Percentiles rank a stretch among this genome's conserved stretches.
phyloP scores from a whole-genome alignment of 1,284 basidiomycete species.

The Trametes hirsuta region DNA sequence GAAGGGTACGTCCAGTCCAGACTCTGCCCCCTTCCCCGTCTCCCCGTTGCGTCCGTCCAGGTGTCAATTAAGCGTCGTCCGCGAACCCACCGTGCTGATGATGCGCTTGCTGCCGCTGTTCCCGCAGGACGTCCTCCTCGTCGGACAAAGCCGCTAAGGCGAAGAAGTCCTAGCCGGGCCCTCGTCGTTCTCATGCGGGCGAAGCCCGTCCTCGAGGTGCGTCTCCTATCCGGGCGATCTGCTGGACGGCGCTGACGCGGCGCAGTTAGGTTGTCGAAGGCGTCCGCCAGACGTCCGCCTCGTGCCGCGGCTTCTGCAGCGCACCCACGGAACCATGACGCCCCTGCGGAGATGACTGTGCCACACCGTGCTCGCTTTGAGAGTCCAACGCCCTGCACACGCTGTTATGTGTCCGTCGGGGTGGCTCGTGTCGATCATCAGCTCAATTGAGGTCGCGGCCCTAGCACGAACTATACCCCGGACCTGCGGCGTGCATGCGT shows the following conservation, averaged over 20 bases:
- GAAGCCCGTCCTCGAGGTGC: conserved; percentile 1
- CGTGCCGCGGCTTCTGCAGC: conserved; percentile 6
- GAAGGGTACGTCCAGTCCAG: conserved; percentile 46
- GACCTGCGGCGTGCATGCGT: not conserved
- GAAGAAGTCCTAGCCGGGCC: conserved; percentile 24
- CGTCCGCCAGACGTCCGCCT: conserved; percentile 1
- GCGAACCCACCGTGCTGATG: not conserved
- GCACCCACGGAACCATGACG: not conserved
- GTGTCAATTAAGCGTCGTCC: not conserved
- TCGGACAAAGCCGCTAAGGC: conserved; percentile 24
- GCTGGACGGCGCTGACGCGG: not conserved
- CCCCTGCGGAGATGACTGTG: conserved; percentile 1
- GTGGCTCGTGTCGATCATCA: not conserved
- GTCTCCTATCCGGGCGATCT: conserved; percentile 3
- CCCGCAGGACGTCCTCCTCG: conserved; percentile 10
- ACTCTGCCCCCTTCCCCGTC: too few relatives aligned
- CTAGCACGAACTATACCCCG: not conserved
- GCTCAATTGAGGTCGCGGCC: not conserved
- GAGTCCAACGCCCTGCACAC: not conserved
- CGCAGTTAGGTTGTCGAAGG: conserved; percentile 2
- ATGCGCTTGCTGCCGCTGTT: not conserved
- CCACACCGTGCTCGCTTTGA: not conserved
- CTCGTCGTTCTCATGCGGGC: not conserved
- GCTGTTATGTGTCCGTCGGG: not conserved
- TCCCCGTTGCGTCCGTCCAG: not conserved